Conservation (phyloP, 176 grass and related monocot genomes). For the Ampelocalamus luodianensis region DNA sequence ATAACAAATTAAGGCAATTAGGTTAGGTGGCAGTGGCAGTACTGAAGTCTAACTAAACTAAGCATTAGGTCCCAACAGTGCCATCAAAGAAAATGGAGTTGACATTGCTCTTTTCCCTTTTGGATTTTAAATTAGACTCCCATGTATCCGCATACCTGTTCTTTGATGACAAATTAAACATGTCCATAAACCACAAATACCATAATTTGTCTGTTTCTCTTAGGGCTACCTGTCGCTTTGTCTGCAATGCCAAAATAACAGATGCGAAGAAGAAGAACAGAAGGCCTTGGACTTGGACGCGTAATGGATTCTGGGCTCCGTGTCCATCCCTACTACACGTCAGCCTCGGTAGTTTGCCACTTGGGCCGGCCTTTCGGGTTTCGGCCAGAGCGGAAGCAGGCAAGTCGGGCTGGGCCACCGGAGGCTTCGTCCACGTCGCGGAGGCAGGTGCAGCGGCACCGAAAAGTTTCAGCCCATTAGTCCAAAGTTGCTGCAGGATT, state of each 20-base stretch:
- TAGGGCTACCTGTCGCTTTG: background rate
- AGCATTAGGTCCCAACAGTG: conserved; percentile 16
- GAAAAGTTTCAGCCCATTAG: background rate
- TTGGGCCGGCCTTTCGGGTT: background rate
- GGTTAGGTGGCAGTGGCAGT: background rate
- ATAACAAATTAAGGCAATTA: conserved; percentile 3
- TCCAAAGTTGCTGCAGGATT: background rate
- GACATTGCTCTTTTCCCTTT: conserved; percentile 16
- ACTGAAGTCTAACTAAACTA: conserved; percentile 21
- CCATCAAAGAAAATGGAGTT: conserved; percentile 32
- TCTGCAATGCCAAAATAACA: no score
- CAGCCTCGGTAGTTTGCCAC: background rate
- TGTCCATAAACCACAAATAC: background rate
- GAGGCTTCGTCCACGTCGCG: background rate
- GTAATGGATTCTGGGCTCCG: background rate
- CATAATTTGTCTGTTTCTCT: background rate
- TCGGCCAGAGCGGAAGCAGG: background rate
- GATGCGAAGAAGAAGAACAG: no score
- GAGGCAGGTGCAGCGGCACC: background rate
- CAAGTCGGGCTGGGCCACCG: background rate
- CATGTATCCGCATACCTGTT: background rate
- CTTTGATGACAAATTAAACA: background rate
- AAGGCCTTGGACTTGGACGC: no score
- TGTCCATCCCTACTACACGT: background rate
- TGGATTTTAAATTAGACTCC: background rate